Evolutionary conservation across 805 yeast genomes (phyloP).

Genomic region (Saccharomycodes ludwigii): DNA sequence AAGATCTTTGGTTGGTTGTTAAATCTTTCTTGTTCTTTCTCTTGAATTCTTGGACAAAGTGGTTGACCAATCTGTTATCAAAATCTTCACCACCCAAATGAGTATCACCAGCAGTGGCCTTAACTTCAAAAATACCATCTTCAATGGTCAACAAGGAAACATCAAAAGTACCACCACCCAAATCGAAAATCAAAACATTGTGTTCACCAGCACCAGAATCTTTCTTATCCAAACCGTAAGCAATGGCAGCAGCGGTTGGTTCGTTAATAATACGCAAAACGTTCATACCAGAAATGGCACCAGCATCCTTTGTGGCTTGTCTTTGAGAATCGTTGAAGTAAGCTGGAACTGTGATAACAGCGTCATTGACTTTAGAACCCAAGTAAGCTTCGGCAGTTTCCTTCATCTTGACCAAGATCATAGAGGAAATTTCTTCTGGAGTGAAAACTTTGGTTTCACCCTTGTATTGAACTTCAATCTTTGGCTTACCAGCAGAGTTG

Average conservation of each 20-base stretch:
- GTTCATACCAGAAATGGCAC: constrained; percentile 88
- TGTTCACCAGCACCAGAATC: constrained; percentile 50
- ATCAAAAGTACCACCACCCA: constrained; percentile 99
- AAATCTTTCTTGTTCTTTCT: constrained; percentile 95
- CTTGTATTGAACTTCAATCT: constrained; percentile 74
- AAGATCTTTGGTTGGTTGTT: constrained; percentile 87
- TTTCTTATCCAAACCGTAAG: constrained; percentile 74
- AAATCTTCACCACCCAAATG: constrained; percentile 99
- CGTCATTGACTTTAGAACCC: constrained; percentile 76
- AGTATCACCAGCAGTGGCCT: constrained; percentile 76
- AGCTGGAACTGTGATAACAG: constrained; percentile 93
- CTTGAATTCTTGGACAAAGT: constrained; percentile 91
- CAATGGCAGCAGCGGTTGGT: constrained; percentile 96
- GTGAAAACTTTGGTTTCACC: constrained; percentile 81
- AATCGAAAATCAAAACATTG: constrained; percentile 85
- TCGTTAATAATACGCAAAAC: constrained; percentile 90
- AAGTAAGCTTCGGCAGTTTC: constrained; percentile 86
- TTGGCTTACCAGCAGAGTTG: constrained; percentile 76
- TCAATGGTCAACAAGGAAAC: constrained; percentile 87
- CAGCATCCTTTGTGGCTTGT: constrained; percentile 96
- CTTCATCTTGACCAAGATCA: constrained; percentile 87
- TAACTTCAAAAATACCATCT: constrained; percentile 94
- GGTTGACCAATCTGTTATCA: constrained; percentile 91
- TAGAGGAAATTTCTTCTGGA: constrained; percentile 90
- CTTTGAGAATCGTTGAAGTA: constrained; percentile 95